Percentiles rank a stretch among this genome's conserved stretches.
phyloP scores from a whole-genome alignment of 2,329 filamentous ascomycete species.

The Tolypocladium album region DNA sequence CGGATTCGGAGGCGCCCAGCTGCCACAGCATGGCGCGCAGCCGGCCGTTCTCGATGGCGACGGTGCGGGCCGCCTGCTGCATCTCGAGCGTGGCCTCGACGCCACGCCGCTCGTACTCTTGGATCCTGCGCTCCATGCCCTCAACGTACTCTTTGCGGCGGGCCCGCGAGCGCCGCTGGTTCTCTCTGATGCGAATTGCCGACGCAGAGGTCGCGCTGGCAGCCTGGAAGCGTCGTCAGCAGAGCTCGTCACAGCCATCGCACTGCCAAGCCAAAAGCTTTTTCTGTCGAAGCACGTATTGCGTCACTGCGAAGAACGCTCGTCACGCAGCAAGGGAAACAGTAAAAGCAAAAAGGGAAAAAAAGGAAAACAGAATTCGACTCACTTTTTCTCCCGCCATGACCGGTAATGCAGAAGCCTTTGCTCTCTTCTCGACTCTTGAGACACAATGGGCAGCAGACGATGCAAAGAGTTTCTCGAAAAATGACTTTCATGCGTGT shows the following conservation, averaged over 20 bases:
- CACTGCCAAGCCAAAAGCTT: background rate
- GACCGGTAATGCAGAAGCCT: background rate
- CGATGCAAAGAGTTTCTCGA: background rate
- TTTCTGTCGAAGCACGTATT: background rate
- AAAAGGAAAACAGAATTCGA: background rate
- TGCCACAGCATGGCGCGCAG: slow-evolving; percentile 30
- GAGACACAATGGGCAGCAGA: background rate
- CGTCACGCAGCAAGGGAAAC: background rate
- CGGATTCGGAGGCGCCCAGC: slow-evolving; percentile 24
- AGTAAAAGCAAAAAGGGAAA: no score
- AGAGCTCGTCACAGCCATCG: background rate
- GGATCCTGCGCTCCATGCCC: slow-evolving; percentile 33
- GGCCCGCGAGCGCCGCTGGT: slow-evolving; percentile 41
- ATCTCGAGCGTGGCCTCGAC: slow-evolving; percentile 40
- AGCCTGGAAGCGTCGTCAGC: slow-evolving; percentile 3
- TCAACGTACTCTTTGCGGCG: slow-evolving; percentile 39
- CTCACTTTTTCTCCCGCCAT: slow-evolving; percentile 12
- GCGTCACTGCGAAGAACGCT: background rate
- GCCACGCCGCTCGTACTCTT: slow-evolving; percentile 35
- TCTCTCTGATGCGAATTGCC: slow-evolving; percentile 33
- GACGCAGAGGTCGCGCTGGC: slow-evolving; percentile 17
- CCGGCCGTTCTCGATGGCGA: slow-evolving; percentile 36
- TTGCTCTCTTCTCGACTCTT: background rate
- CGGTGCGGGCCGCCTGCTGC: slow-evolving; percentile 39
- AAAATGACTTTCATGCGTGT: slow-evolving; percentile 1